Conservation (phyloP, 2,329 filamentous ascomycete genomes). For the Sporothrix protearum region DNA sequence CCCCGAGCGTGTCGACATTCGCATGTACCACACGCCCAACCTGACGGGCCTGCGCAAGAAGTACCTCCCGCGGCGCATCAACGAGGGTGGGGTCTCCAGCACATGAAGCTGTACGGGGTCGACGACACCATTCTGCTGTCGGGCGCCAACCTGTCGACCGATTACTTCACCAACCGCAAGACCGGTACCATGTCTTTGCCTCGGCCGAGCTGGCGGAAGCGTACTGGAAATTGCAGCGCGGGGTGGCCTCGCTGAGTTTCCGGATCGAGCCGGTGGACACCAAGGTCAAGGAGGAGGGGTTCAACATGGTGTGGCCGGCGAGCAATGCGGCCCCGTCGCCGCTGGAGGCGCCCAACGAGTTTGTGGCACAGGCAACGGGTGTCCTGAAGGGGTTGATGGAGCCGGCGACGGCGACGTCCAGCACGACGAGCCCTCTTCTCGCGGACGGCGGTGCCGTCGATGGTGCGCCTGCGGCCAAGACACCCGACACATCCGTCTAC, state of each 20-base stretch:
- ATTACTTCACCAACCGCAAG: slow-evolving; percentile 98
- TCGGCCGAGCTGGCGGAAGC: slow-evolving; percentile 77
- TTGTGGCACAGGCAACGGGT: slow-evolving; percentile 64
- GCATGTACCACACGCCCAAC: slow-evolving; percentile 98
- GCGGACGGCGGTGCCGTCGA: neutral
- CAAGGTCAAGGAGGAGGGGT: slow-evolving; percentile 33
- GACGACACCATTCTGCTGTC: slow-evolving; percentile 96
- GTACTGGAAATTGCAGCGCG: slow-evolving; percentile 72
- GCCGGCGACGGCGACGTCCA: neutral
- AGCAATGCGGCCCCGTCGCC: slow-evolving; percentile 73
- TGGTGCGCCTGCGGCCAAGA: too few species aligned
- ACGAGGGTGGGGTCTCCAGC: slow-evolving; percentile 98
- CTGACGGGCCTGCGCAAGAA: slow-evolving; percentile 81
- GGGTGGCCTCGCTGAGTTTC: slow-evolving; percentile 78
- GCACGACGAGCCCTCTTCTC: slow-evolving; percentile 35
- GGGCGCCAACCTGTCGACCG: slow-evolving; percentile 83
- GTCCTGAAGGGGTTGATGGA: slow-evolving; percentile 65
- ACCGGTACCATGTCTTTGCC: slow-evolving; percentile 88
- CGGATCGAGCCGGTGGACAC: slow-evolving; percentile 60
- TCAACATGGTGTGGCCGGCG: slow-evolving; percentile 67
- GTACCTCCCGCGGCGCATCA: slow-evolving; percentile 81
- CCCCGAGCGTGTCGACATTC: slow-evolving; percentile 76
- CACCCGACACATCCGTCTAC: slow-evolving; percentile 68
- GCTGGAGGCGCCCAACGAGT: slow-evolving; percentile 63
- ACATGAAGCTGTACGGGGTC: slow-evolving; percentile 97